phyloP scores from a whole-genome alignment of 2,329 filamentous ascomycete species.

The Botrytis aclada region DNA sequence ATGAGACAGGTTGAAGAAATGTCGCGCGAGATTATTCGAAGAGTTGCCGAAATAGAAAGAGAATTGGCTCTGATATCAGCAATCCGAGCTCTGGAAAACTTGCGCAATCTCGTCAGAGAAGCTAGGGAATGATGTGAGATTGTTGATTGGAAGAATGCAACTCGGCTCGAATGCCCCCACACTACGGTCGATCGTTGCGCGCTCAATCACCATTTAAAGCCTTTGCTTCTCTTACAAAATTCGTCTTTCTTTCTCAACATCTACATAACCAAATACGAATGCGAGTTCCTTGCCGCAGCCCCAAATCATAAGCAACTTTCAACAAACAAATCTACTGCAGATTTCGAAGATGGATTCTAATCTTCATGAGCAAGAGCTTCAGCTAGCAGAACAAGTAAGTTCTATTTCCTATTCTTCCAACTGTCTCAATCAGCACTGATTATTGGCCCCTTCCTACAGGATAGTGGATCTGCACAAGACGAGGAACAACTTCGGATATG shows the following conservation, averaged over 20 bases:
- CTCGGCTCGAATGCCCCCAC: background rate
- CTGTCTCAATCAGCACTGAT: background rate
- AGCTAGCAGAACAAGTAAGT: background rate
- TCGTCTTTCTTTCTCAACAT: background rate
- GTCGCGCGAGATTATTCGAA: background rate
- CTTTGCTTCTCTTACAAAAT: background rate
- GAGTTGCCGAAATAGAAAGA: background rate
- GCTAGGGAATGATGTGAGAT: background rate
- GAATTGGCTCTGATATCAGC: background rate
- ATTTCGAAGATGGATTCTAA: background rate
- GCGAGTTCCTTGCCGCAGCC: background rate
- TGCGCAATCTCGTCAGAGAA: background rate
- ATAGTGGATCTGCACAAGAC: background rate
- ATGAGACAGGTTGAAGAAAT: background rate
- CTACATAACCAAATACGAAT: background rate
- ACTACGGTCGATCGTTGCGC: background rate
- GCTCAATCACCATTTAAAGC: background rate
- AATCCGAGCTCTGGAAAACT: background rate
- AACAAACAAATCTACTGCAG: background rate
- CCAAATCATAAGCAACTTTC: background rate
- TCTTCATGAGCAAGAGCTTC: background rate
- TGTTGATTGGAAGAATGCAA: background rate
- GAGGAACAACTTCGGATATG: background rate
- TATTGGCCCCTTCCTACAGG: rapidly evolving
- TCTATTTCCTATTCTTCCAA: background rate